Conservation (phyloP, 2,329 filamentous ascomycete species). For the Thelonectria olida region DNA sequence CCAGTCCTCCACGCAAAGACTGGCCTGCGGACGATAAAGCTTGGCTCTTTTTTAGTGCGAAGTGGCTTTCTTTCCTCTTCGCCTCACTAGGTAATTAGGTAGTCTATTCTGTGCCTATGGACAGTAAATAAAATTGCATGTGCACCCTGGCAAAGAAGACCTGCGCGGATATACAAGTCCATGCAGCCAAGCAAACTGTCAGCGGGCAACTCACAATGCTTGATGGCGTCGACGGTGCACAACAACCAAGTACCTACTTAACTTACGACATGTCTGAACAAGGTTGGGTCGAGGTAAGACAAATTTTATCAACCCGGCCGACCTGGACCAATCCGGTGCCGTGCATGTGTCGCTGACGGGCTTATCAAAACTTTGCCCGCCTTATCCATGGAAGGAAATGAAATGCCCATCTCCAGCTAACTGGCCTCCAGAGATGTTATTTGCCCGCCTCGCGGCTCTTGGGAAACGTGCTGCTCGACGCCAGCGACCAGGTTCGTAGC, state of each 20-base stretch:
- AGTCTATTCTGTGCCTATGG: too few relatives aligned
- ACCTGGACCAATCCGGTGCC: constrained; percentile 12
- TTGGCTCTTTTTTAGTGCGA: constrained; percentile 31
- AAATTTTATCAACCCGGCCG: background rate
- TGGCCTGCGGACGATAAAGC: constrained; percentile 29
- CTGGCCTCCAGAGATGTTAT: too few relatives aligned
- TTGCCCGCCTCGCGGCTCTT: constrained; percentile 12
- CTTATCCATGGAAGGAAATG: constrained; percentile 1
- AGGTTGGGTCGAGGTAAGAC: constrained; percentile 6
- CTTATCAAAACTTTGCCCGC: constrained; percentile 17
- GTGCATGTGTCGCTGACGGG: constrained; percentile 12
- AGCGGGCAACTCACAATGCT: background rate
- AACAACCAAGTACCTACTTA: too few relatives aligned
- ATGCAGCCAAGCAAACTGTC: too few relatives aligned
- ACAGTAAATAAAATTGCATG: background rate
- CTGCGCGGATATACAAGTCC: too few relatives aligned
- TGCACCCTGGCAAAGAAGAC: too few relatives aligned
- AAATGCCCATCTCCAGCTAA: constrained; percentile 5
- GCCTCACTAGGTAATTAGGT: background rate
- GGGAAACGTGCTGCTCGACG: constrained; percentile 2
- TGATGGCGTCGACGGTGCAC: background rate
- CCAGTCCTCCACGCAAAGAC: constrained; percentile 15
- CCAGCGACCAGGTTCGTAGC: constrained; percentile 27
- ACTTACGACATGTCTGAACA: background rate
- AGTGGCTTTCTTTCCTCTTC: constrained; percentile 5